phyloP scores from a whole-genome alignment of 1,284 basidiomycete genomes.

The Leccinum subfulvum region DNA sequence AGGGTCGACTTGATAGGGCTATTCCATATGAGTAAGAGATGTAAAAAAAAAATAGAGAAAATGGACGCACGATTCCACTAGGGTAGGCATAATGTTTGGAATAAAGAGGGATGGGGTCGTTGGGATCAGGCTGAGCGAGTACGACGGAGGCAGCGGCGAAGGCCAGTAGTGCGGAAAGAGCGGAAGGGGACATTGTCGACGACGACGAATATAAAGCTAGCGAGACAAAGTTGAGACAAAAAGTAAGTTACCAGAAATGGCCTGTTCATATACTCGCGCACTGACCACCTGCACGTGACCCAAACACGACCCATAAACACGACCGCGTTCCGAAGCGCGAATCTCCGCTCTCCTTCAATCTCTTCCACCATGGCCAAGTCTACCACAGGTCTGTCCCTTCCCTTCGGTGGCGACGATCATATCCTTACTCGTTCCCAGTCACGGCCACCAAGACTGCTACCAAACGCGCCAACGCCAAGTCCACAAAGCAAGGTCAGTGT shows the following conservation, averaged over 20 bases:
- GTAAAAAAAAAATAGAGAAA: not conserved
- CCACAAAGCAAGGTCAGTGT: constrained; percentile 32
- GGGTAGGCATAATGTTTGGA: constrained; percentile 53
- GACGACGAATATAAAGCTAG: not conserved
- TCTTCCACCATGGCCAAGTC: constrained; percentile 36
- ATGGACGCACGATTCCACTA: constrained; percentile 42
- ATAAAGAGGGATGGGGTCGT: constrained; percentile 47
- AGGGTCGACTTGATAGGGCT: constrained; percentile 60
- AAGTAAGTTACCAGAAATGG: not conserved
- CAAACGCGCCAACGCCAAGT: constrained; percentile 45
- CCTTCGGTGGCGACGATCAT: too few species aligned
- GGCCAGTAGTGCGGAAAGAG: constrained; percentile 44
- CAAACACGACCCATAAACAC: constrained; percentile 27
- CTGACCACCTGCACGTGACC: constrained; percentile 38
- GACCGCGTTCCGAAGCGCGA: not conserved
- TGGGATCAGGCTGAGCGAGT: constrained; percentile 38
- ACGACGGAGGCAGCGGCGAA: constrained; percentile 35
- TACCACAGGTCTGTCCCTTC: constrained; percentile 30
- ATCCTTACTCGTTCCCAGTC: constrained; percentile 30
- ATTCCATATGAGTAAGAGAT: constrained; percentile 4
- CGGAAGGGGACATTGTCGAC: constrained; percentile 38
- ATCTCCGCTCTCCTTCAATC: constrained; percentile 10
- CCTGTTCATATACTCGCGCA: constrained; percentile 30
- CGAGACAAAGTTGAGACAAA: not conserved
- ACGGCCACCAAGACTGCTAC: constrained; percentile 53